Evolutionary conservation across 2,329 filamentous ascomycete genomes (phyloP), one percentile per base, ranked within the genome.

Genomic region (Curvularia lunata): DNA sequence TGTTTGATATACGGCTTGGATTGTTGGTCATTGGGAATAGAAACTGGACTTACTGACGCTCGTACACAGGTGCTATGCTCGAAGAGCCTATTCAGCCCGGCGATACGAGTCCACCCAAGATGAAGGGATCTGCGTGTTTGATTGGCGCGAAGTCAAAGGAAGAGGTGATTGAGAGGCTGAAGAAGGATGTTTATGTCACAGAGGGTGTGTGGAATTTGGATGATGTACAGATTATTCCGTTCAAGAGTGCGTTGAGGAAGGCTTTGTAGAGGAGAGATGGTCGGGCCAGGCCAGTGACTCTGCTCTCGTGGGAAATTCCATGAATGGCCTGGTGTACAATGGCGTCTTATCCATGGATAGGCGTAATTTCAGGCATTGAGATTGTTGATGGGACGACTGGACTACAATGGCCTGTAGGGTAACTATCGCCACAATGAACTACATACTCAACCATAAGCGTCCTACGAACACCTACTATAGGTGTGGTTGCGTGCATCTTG

Each of bases 131-230:
- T 73, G 85, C 87, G 18, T 79, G 95, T 70, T 81, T 96, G 27
- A 80, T 86, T 38, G 76, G 85, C 28, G 91, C 90, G 7, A 84
- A 86, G 61, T 87, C 83, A 8, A 86, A 84, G 67, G 89, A 92
- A 63, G 89, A 92, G 73, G 85, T 91, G 2, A 74, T 88, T 40
- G 84, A 89, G 66, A 71, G 84, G 50, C 74, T 97, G 46, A 85
- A 84, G 75, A 82, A 85, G 48, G 92, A 97, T 78, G 80, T 92
- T 9, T 97, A 96, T 78, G 81, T 83, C 9, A 83, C 79, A 59
- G 82, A 77, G 42, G 91, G 88, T 0, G 92, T 96, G 8, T 97
- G 92, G 92, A 91, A 97, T 80, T 64, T 72, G 69, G 73, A 75
- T 9, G 81, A 82, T 73, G 75, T 81, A 46, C 78, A 81, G 68